Conservation (phyloP, 441 rosid species). For the Erysimum cheiri region DNA sequence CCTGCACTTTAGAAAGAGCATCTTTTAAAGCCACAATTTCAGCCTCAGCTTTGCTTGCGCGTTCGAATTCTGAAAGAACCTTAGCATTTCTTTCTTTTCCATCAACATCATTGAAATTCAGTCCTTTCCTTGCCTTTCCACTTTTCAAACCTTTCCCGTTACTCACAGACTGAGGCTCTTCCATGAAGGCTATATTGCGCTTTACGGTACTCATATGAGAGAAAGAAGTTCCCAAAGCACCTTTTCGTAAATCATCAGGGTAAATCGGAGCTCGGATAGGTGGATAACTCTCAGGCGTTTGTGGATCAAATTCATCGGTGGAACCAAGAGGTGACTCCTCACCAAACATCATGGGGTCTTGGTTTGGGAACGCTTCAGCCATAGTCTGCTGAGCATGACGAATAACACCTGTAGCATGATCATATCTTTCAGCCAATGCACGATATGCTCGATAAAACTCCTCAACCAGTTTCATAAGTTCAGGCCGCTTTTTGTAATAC, state of each 20-base stretch:
- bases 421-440: conserved; percentile 97
- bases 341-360: conserved; percentile 62
- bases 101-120: conserved; percentile 67
- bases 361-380: conserved; percentile 95
- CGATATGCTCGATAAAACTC: conserved; percentile 98
- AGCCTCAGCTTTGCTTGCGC: conserved; percentile 71
- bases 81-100: conserved; percentile 52
- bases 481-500: conserved; percentile 97
- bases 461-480: conserved; percentile 96
- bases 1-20: conserved; percentile 78
- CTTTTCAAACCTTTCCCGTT: conserved; percentile 53
- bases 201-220: conserved; percentile 52
- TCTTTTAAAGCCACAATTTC: conserved; percentile 76
- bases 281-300: conserved; percentile 67
- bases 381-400: conserved; percentile 91
- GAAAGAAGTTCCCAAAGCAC: conserved; percentile 57
- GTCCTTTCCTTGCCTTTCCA: conserved; percentile 74
- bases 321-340: conserved; percentile 70
- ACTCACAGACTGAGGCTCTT: conserved; percentile 56
- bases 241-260: conserved; percentile 66
- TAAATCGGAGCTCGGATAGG: conserved; percentile 55
- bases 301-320: conserved; percentile 63
- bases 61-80: conserved; percentile 68
- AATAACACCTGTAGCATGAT: conserved; percentile 89
- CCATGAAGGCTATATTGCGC: conserved; percentile 67